Conservation (phyloP, 805 yeast species). For the Candida gorgasii region DNA sequence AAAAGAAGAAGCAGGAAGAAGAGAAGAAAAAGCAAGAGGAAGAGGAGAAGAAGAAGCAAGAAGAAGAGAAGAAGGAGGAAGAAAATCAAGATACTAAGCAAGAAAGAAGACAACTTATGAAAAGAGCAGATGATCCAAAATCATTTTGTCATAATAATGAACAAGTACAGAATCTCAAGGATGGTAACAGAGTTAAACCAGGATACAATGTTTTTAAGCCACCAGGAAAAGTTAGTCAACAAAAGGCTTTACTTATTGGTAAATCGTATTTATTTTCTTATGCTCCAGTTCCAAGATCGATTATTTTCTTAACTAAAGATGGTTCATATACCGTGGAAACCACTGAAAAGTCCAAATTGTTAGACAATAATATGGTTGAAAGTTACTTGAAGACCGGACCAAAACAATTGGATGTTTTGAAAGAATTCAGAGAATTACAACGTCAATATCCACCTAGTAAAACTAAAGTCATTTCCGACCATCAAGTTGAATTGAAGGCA, state of each 20-base stretch:
- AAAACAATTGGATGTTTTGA: conserved; percentile 17
- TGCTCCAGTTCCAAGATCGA: conserved; percentile 37
- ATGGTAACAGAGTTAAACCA: conserved; percentile 26
- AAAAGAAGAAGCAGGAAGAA: conserved; percentile 8
- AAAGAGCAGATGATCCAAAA: conserved; percentile 13
- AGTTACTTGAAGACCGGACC: conserved; percentile 8
- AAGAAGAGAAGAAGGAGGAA: conserved; percentile 16
- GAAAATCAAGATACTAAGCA: conserved; percentile 15
- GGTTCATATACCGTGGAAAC: conserved; percentile 33
- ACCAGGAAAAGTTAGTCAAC: conserved; percentile 30
- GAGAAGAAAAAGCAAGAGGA: conserved; percentile 11
- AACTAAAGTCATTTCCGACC: conserved; percentile 24
- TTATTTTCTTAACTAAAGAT: conserved; percentile 39
- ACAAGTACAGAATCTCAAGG: conserved; percentile 14
- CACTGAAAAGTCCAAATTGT: conserved; percentile 23
- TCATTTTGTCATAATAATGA: conserved; percentile 23
- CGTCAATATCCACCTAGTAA: conserved; percentile 19
- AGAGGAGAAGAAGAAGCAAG: conserved; percentile 10
- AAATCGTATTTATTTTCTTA: conserved; percentile 44
- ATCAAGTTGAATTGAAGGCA: conserved; percentile 27
- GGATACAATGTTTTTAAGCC: conserved; percentile 42
- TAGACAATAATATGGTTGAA: conserved; percentile 20
- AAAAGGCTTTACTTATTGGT: conserved; percentile 27
- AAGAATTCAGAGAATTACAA: conserved; percentile 24
- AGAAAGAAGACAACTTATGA: conserved; percentile 13